phyloP scores from a whole-genome alignment of 768 basidiomycete species.

The Mycena venus region DNA sequence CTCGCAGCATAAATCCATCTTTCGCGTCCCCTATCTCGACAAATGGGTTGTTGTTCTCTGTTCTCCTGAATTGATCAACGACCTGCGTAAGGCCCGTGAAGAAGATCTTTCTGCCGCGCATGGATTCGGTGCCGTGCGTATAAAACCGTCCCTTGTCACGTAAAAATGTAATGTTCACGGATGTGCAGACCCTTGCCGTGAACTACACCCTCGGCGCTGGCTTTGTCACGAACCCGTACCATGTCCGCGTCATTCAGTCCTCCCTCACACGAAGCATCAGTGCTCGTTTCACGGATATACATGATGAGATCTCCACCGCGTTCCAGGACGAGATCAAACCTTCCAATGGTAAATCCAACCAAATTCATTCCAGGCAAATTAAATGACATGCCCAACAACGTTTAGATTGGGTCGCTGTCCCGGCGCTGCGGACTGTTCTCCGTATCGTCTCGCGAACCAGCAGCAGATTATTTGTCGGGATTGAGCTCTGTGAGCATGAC shows the following conservation, averaged over 20 bases:
- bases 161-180: neutral
- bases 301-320: constrained; percentile 35
- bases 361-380: neutral
- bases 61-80: constrained; percentile 59
- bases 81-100: constrained; percentile 56
- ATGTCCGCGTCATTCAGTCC: constrained; percentile 32
- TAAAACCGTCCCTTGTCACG: neutral
- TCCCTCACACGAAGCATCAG: constrained; percentile 35
- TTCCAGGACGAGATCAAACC: constrained; percentile 34
- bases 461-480: constrained; percentile 50
- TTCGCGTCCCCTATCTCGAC: constrained; percentile 57
- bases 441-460: constrained; percentile 47
- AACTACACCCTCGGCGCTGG: constrained; percentile 24
- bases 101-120: constrained; percentile 47
- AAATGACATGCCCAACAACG: neutral
- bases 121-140: constrained; percentile 43
- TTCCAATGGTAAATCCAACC: neutral
- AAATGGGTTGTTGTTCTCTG: constrained; percentile 61
- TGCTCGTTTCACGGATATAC: constrained; percentile 29
- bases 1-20: constrained; percentile 38
- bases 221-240: constrained; percentile 30
- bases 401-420: constrained; percentile 44
- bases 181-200: neutral
- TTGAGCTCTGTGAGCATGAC: constrained; percentile 47
- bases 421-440: constrained; percentile 36